phyloP scores from a whole-genome alignment of 371 early-diverging fungal genomes.

The Thermomucor indicae-seudaticae region DNA sequence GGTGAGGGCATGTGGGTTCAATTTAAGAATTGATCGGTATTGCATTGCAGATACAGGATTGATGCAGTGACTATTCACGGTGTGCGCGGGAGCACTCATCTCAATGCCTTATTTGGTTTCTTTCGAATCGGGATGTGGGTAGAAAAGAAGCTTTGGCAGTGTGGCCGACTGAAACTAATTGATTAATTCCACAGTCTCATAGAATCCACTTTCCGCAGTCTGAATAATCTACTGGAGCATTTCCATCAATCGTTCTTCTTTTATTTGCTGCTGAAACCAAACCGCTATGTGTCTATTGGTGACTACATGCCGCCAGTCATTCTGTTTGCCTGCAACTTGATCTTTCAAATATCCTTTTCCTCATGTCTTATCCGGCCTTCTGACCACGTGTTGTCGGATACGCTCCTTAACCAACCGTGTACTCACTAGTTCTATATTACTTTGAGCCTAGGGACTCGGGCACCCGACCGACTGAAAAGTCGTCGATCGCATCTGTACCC shows the following conservation, averaged over 20 bases:
- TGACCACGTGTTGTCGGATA: not conserved
- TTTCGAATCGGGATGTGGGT: constrained; percentile 65
- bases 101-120: constrained; percentile 43
- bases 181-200: constrained; percentile 48
- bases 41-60: constrained; percentile 66
- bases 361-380: constrained; percentile 7
- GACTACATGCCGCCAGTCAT: constrained; percentile 85
- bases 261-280: constrained; percentile 78
- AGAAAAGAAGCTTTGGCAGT: no score
- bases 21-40: not conserved
- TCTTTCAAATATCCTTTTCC: constrained; percentile 56
- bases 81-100: constrained; percentile 29
- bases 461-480: constrained; percentile 6
- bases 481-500: not conserved
- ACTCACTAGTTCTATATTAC: constrained; percentile 42
- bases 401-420: constrained; percentile 34
- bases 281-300: constrained; percentile 82
- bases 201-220: constrained; percentile 80
- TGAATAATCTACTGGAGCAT: constrained; percentile 92
- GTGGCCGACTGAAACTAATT: no score
- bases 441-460: constrained; percentile 14
- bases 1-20: not conserved
- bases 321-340: constrained; percentile 61
- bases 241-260: constrained; percentile 96
- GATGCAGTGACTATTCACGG: constrained; percentile 81